These are phyloP conservation scores for Lophiostoma macrostomum DNA, from an alignment of 495 filamentous ascomycete genomes.

Conservation along the genomic window DNA sequence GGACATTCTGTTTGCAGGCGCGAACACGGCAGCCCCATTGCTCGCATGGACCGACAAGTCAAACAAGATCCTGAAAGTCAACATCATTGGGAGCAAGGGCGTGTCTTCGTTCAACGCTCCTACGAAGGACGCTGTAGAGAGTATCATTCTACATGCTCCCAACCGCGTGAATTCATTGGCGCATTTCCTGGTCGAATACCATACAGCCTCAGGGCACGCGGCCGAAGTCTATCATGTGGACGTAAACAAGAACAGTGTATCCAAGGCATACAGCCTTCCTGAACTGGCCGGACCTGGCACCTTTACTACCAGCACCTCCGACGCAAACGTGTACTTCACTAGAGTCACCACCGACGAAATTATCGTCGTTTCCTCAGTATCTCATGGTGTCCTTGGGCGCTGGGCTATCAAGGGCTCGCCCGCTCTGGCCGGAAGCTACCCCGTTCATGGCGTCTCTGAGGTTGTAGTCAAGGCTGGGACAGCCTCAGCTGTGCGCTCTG, in stretches of 20 bases:
- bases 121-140: slow-evolving; percentile 56
- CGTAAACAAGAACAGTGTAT: slow-evolving; percentile 58
- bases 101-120: slow-evolving; percentile 51
- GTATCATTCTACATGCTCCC: slow-evolving; percentile 71
- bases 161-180: slow-evolving; percentile 63
- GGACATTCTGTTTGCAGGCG: slow-evolving; percentile 74
- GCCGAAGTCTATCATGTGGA: slow-evolving; percentile 86
- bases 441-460: slow-evolving; percentile 73
- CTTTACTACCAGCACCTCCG: slow-evolving; percentile 73
- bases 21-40: slow-evolving; percentile 77
- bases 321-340: slow-evolving; percentile 84
- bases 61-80: slow-evolving; percentile 67
- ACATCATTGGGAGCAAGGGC: slow-evolving; percentile 73
- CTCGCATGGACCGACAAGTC: slow-evolving; percentile 77
- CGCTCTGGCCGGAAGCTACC: slow-evolving; percentile 30
- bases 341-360: slow-evolving; percentile 69
- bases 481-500: slow-evolving; percentile 73
- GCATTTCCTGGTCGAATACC: slow-evolving; percentile 83
- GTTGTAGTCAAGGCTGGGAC: slow-evolving; percentile 64
- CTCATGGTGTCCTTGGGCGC: slow-evolving; percentile 68
- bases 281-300: slow-evolving; percentile 63
- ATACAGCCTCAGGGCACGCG: slow-evolving; percentile 66
- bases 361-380: slow-evolving; percentile 69
- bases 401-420: slow-evolving; percentile 52
- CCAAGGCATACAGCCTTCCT: slow-evolving; percentile 73